A percentile compares a stretch with the other conserved stretches of the same genome.
Evolutionary conservation across 345 rosid genomes (phyloP).

Genomic region (Sisymbrium irio): DNA sequence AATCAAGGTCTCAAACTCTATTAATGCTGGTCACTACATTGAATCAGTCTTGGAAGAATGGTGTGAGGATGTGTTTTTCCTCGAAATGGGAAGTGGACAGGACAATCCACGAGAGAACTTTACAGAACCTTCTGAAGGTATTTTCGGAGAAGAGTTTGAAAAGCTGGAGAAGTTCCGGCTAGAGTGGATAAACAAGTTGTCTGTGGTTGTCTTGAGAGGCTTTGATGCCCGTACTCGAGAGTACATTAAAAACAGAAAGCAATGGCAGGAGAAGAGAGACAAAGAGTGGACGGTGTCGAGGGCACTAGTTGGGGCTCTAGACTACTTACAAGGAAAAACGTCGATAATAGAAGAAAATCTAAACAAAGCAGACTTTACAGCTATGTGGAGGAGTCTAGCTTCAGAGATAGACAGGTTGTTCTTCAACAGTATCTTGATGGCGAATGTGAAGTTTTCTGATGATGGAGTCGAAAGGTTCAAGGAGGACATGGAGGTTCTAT

Average conservation of each 20-base stretch:
- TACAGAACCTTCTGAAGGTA: constrained; percentile 39
- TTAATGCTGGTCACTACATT: constrained; percentile 64
- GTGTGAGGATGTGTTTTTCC: constrained; percentile 84
- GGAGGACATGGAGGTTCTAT: constrained; percentile 61
- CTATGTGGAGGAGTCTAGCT: constrained; percentile 78
- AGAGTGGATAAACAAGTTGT: constrained; percentile 82
- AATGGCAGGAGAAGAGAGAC: constrained; percentile 76
- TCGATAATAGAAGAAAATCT: constrained; percentile 53
- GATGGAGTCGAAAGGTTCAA: constrained; percentile 62
- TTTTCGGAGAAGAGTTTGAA: constrained; percentile 56
- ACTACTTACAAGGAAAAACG: constrained; percentile 75
- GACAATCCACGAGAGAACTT: constrained; percentile 41
- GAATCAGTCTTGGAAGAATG: constrained; percentile 76
- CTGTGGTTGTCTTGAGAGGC: constrained; percentile 71
- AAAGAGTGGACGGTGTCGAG: constrained; percentile 70
- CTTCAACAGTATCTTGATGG: constrained; percentile 57
- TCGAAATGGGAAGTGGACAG: constrained; percentile 60
- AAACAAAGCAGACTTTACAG: constrained; percentile 61
- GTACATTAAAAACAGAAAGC: constrained; percentile 74
- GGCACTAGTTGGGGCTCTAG: constrained; percentile 64
- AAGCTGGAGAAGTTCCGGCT: constrained; percentile 57
- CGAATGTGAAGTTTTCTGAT: constrained; percentile 54
- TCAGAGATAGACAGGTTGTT: constrained; percentile 59
- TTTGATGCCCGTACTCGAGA: constrained; percentile 75
- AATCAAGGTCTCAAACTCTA: constrained; percentile 64